A percentile compares a stretch with the other conserved stretches of the same genome.
phyloP scores from a whole-genome alignment of 352 stramenopile genomes.

The Phytophthora sansomeana region DNA sequence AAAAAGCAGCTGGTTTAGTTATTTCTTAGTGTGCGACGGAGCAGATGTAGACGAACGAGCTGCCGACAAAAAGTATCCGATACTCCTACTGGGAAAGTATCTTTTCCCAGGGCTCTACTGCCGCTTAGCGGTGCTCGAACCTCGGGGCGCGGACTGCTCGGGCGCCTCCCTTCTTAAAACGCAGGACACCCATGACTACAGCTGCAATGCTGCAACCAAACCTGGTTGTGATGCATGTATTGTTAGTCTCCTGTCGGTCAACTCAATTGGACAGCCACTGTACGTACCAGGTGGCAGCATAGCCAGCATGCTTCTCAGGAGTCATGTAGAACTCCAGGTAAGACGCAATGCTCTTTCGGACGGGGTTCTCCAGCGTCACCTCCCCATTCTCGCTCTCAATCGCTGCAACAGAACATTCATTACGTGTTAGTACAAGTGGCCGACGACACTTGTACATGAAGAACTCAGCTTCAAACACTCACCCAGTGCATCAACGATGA shows the following conservation, averaged over 20 bases:
- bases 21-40: slow-evolving; percentile 21
- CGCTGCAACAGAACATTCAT: slow-evolving; percentile 37
- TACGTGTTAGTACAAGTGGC: not conserved
- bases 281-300: slow-evolving; percentile 83
- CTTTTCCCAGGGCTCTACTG: not conserved
- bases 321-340: slow-evolving; percentile 93
- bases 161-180: slow-evolving; percentile 59
- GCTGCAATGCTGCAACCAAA: slow-evolving; percentile 84
- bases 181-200: slow-evolving; percentile 72
- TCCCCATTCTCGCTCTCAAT: slow-evolving; percentile 43
- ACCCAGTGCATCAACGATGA: slow-evolving; percentile 85
- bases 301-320: slow-evolving; percentile 84
- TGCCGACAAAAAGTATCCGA: not conserved
- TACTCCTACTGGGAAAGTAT: not conserved
- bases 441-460: not conserved
- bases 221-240: slow-evolving; percentile 35
- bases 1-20: slow-evolving; percentile 26
- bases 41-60: slow-evolving; percentile 24
- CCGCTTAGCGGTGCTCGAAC: slow-evolving; percentile 32
- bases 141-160: slow-evolving; percentile 21
- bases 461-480: not conserved
- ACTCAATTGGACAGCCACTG: not conserved
- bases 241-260: slow-evolving; percentile 1
- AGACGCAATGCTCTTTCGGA: slow-evolving; percentile 80
- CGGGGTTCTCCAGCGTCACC: slow-evolving; percentile 55